Percentiles rank a stretch among this genome's conserved stretches.
phyloP scores from a whole-genome alignment of 164 flowering plant genomes.

The Umbilicus rupestris region DNA sequence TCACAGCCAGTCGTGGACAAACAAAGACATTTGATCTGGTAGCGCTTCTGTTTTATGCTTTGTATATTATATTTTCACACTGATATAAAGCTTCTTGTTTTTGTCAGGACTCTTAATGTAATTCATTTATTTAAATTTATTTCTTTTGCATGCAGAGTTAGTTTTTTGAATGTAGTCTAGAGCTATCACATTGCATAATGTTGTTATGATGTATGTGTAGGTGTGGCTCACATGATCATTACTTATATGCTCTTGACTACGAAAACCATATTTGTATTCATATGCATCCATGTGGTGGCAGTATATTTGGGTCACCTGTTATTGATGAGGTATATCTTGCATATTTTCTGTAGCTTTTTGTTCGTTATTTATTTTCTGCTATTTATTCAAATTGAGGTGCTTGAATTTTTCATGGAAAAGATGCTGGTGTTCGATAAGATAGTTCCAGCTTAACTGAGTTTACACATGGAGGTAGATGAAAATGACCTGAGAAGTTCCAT shows the following conservation, averaged over 20 bases:
- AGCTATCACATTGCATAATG: not conserved
- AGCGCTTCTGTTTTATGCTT: slow-evolving; percentile 9
- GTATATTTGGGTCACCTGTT: slow-evolving; percentile 79
- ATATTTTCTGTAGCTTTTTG: not conserved
- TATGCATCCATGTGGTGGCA: slow-evolving; percentile 71
- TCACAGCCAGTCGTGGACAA: slow-evolving; percentile 69
- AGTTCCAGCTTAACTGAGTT: not conserved
- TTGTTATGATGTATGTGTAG: slow-evolving; percentile 26
- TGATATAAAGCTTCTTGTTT: not conserved
- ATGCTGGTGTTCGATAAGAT: not conserved
- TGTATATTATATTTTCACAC: not conserved
- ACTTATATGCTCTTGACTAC: slow-evolving; percentile 81
- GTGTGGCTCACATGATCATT: slow-evolving; percentile 93
- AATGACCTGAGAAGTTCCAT: not conserved
- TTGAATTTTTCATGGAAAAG: not conserved
- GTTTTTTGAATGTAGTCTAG: not conserved
- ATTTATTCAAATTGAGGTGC: not conserved
- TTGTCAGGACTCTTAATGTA: not conserved
- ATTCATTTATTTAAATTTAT: not conserved
- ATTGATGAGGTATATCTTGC: slow-evolving; percentile 49
- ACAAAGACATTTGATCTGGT: slow-evolving; percentile 53
- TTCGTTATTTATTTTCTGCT: not conserved
- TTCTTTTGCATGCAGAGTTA: not conserved
- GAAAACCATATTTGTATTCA: slow-evolving; percentile 44
- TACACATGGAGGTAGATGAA: not conserved